Percentiles rank a stretch among this genome's conserved stretches.
Conservation (phyloP, 768 basidiomycete genomes). For the Leccinum barrowsii region DNA sequence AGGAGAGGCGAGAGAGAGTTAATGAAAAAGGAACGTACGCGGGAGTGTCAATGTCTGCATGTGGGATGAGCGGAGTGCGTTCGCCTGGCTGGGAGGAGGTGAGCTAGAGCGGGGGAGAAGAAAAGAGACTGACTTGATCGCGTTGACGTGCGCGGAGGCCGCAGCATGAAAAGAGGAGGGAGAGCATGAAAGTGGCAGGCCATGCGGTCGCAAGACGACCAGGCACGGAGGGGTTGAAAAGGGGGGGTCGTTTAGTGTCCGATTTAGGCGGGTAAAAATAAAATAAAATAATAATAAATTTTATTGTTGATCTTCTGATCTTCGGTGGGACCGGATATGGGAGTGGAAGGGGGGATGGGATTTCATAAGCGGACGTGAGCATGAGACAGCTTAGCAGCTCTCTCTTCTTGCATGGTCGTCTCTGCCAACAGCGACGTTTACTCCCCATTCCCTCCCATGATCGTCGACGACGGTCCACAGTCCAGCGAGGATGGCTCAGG, state of each 20-base stretch:
- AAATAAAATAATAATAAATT: neutral
- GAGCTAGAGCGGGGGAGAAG: neutral
- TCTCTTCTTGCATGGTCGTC: slow-evolving; percentile 50
- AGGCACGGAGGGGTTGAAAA: slow-evolving; percentile 28
- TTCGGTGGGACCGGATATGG: slow-evolving; percentile 28
- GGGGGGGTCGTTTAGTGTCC: slow-evolving; percentile 17
- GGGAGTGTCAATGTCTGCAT: slow-evolving; percentile 20
- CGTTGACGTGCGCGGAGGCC: slow-evolving; percentile 20
- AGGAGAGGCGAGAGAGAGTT: neutral
- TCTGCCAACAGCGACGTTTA: slow-evolving; percentile 53
- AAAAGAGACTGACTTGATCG: slow-evolving; percentile 12
- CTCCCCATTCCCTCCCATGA: slow-evolving; percentile 52
- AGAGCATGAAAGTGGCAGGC: slow-evolving; percentile 24
- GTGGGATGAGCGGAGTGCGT: slow-evolving; percentile 29
- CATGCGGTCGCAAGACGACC: slow-evolving; percentile 22
- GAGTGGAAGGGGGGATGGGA: slow-evolving; percentile 18
- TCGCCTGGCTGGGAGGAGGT: slow-evolving; percentile 16
- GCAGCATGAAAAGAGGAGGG: slow-evolving; percentile 29
- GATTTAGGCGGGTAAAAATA: slow-evolving; percentile 26
- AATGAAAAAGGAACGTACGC: slow-evolving; percentile 14
- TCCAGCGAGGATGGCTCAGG: slow-evolving; percentile 77
- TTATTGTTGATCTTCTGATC: slow-evolving; percentile 31
- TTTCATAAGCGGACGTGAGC: slow-evolving; percentile 43
- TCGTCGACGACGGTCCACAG: slow-evolving; percentile 62
- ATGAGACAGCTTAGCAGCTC: slow-evolving; percentile 29